Percentiles rank a stretch among this genome's conserved stretches.
Conservation (phyloP, 768 basidiomycete genomes). For the Leccinum longicurvipes region DNA sequence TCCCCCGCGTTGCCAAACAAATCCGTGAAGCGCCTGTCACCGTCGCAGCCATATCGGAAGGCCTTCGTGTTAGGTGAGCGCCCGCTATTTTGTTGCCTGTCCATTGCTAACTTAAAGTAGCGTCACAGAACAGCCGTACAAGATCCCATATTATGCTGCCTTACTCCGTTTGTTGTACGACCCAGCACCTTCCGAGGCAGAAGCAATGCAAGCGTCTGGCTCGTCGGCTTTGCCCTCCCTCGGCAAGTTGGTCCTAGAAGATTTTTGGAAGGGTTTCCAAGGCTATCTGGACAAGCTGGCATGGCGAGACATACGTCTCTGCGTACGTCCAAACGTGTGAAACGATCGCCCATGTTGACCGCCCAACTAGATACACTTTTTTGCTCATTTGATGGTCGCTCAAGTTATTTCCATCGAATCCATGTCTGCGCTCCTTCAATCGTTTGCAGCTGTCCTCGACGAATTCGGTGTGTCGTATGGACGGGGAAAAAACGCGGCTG, state of each 20-base stretch:
- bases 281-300: slow-evolving; percentile 82
- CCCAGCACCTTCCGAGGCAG: slow-evolving; percentile 35
- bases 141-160: slow-evolving; percentile 86
- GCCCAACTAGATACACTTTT: slow-evolving; percentile 76
- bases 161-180: slow-evolving; percentile 69
- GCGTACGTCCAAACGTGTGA: slow-evolving; percentile 49
- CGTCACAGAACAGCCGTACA: slow-evolving; percentile 90
- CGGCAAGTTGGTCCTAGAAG: slow-evolving; percentile 74
- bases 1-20: slow-evolving; percentile 61
- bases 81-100: not conserved
- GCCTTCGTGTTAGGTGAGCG: slow-evolving; percentile 65
- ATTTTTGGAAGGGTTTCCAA: slow-evolving; percentile 91
- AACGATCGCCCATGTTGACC: slow-evolving; percentile 1
- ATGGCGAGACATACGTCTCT: slow-evolving; percentile 88
- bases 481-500: slow-evolving; percentile 76
- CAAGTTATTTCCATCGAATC: slow-evolving; percentile 73
- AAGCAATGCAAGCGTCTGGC: slow-evolving; percentile 22
- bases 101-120: slow-evolving; percentile 36
- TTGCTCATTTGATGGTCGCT: slow-evolving; percentile 81
- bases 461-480: slow-evolving; percentile 86
- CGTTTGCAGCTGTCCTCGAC: slow-evolving; percentile 82
- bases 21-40: slow-evolving; percentile 60
- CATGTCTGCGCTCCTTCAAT: slow-evolving; percentile 75
- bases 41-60: slow-evolving; percentile 66
- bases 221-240: slow-evolving; percentile 39